Percentiles rank a stretch among this genome's conserved stretches.
phyloP scores from a whole-genome alignment of 2,329 filamentous ascomycete species.

The Colletotrichum musicola region DNA sequence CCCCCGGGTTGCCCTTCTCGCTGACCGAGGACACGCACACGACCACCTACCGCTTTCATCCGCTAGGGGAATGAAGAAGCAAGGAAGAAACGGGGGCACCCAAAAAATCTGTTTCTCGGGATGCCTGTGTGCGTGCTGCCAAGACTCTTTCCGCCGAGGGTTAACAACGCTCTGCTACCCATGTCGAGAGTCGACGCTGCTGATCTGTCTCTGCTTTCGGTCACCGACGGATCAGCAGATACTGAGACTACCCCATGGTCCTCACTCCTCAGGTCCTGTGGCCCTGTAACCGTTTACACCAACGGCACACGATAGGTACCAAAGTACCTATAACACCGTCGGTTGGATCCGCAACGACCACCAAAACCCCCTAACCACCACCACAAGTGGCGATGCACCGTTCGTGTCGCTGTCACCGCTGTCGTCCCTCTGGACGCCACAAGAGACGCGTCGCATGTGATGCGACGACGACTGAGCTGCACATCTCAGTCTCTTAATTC shows the following conservation, averaged over 20 bases:
- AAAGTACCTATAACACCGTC: no score
- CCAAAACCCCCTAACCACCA: not conserved
- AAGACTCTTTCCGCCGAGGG: slow-evolving; percentile 19
- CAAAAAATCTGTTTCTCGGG: no score
- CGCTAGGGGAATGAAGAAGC: no score
- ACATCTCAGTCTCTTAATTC: not conserved
- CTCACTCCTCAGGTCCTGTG: no score
- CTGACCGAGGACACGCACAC: slow-evolving; percentile 6
- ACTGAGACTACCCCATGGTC: not conserved
- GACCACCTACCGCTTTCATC: not conserved
- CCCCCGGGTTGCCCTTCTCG: slow-evolving; percentile 4
- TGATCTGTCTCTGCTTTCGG: slow-evolving; percentile 17
- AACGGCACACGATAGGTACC: no score
- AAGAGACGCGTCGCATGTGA: not conserved
- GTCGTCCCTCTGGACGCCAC: not conserved
- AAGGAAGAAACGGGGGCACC: no score
- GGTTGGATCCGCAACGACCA: no score
- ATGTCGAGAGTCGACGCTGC: slow-evolving; percentile 14
- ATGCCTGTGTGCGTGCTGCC: slow-evolving; percentile 13
- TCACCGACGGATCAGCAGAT: slow-evolving; percentile 1
- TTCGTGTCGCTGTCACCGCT: not conserved
- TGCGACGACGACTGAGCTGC: not conserved
- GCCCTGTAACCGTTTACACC: not conserved
- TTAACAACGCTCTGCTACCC: slow-evolving; percentile 16
- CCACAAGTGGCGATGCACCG: not conserved